Evolutionary conservation across 1,284 basidiomycete genomes (phyloP).

Genomic region (Pholiota adiposa): DNA sequence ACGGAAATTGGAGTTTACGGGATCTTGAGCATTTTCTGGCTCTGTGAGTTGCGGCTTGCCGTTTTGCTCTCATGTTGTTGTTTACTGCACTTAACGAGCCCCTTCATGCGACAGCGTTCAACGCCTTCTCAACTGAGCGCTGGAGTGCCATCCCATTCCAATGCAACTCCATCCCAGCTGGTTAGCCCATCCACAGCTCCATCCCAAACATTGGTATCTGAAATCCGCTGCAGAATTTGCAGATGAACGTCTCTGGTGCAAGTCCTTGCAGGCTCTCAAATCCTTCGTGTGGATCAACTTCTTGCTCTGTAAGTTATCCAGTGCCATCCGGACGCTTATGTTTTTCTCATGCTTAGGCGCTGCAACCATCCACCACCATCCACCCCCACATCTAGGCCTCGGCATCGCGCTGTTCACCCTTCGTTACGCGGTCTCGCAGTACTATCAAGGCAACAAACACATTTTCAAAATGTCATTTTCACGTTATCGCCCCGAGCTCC

Average conservation of each 20-base stretch:
- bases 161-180: conserved; percentile 51
- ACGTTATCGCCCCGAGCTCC: conserved; percentile 44
- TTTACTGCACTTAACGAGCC: background rate
- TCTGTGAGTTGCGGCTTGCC: conserved; percentile 41
- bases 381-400: conserved; percentile 39
- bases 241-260: conserved; percentile 56
- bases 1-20: conserved; percentile 51
- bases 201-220: background rate
- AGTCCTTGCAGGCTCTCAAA: conserved; percentile 56
- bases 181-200: conserved; percentile 30
- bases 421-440: conserved; percentile 47
- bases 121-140: conserved; percentile 61
- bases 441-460: conserved; percentile 50
- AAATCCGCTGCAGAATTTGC: conserved; percentile 40
- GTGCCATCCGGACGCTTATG: background rate
- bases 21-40: conserved; percentile 54
- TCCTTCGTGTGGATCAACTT: conserved; percentile 63
- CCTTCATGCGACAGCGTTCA: conserved; percentile 45
- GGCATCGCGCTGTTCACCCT: conserved; percentile 43
- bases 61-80: background rate
- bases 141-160: conserved; percentile 52
- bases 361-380: background rate
- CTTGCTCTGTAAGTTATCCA: conserved; percentile 45
- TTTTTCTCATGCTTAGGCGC: background rate
- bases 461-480: conserved; percentile 56